phyloP scores from a whole-genome alignment of 164 flowering plant species.

The Vitis cinerea region DNA sequence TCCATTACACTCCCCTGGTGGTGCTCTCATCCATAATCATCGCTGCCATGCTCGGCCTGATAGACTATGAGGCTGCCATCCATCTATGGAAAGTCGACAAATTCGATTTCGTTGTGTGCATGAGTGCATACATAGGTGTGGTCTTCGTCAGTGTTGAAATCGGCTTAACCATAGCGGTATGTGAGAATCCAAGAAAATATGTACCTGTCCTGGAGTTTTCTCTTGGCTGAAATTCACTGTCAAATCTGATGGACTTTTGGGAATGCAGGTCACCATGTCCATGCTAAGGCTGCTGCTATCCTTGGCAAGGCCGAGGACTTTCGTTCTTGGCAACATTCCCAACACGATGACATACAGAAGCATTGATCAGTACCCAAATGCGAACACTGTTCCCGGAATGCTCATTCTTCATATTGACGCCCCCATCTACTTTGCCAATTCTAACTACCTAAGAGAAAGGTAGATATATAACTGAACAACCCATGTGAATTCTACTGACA shows the following conservation, averaged over 20 bases:
- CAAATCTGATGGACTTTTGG: neutral
- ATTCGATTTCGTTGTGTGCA: slow-evolving; percentile 63
- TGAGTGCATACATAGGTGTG: slow-evolving; percentile 58
- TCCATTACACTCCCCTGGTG: slow-evolving; percentile 78
- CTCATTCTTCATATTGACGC: slow-evolving; percentile 58
- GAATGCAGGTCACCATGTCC: slow-evolving; percentile 56
- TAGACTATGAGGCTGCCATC: slow-evolving; percentile 58
- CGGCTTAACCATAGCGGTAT: slow-evolving; percentile 60
- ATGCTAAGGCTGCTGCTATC: slow-evolving; percentile 48
- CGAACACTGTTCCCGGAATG: slow-evolving; percentile 51
- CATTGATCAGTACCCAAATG: slow-evolving; percentile 54
- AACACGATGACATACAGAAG: slow-evolving; percentile 50
- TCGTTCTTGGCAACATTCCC: slow-evolving; percentile 55
- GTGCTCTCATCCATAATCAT: slow-evolving; percentile 71
- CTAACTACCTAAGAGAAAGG: slow-evolving; percentile 77
- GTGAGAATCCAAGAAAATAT: neutral
- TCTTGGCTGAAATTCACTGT: neutral
- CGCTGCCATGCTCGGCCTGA: slow-evolving; percentile 69
- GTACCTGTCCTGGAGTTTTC: too few species aligned
- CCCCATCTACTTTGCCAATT: slow-evolving; percentile 73
- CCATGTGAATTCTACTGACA: too few species aligned
- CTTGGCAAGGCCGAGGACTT: slow-evolving; percentile 65
- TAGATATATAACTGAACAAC: slow-evolving; percentile 8
- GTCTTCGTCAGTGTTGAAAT: slow-evolving; percentile 59
- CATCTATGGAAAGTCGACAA: slow-evolving; percentile 74